phyloP scores from a whole-genome alignment of 1,284 basidiomycete genomes.

The Melampsora larici-populina region DNA sequence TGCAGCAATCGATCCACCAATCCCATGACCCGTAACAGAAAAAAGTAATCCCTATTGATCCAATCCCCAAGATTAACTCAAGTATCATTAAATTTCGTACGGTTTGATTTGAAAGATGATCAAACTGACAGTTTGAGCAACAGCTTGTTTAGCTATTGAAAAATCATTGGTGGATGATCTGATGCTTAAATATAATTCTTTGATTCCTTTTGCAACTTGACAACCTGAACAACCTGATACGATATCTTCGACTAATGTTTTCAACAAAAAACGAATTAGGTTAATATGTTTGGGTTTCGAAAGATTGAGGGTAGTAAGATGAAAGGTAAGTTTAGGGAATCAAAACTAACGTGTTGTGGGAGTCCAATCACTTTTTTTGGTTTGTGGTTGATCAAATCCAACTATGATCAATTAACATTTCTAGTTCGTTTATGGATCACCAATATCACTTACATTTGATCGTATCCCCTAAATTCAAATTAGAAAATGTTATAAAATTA shows the following conservation, averaged over 20 bases:
- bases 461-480: too few species aligned
- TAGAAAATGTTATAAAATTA: too few species aligned
- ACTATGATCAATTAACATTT: too few species aligned
- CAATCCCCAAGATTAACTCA: too few species aligned
- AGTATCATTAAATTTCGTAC: too few species aligned
- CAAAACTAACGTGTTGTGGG: background rate
- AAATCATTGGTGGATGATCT: conserved; percentile 46
- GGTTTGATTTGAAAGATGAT: background rate
- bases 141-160: conserved; percentile 43
- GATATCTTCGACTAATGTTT: conserved; percentile 45
- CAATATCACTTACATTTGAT: too few species aligned
- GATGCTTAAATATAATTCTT: conserved; percentile 44
- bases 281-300: too few species aligned
- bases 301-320: too few species aligned
- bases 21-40: conserved; percentile 37
- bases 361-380: background rate
- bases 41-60: conserved; percentile 9
- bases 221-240: conserved; percentile 45
- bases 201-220: conserved; percentile 44
- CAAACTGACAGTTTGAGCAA: conserved; percentile 14
- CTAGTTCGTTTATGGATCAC: too few species aligned
- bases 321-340: too few species aligned
- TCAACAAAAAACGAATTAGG: too few species aligned
- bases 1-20: conserved; percentile 45
- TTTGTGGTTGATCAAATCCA: too few species aligned